Percentiles rank a stretch among this genome's conserved stretches.
Conservation (phyloP, 2,329 filamentous ascomycete genomes). For the Ophiostoma angusticollis region DNA sequence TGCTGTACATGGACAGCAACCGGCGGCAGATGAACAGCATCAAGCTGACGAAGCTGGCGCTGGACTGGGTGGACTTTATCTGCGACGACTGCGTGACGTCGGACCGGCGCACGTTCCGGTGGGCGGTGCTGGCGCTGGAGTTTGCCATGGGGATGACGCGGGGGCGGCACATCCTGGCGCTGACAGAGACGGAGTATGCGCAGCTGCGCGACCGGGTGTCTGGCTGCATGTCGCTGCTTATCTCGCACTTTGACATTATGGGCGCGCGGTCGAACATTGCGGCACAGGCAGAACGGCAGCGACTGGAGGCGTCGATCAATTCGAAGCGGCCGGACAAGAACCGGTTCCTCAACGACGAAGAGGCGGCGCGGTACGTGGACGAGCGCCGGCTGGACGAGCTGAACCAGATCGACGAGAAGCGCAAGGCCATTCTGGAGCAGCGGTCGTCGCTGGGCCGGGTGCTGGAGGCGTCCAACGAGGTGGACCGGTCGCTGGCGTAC, state of each 20-base stretch:
- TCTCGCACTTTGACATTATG: constrained; percentile 99
- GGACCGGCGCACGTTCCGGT: constrained; percentile 91
- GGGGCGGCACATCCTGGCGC: constrained; percentile 81
- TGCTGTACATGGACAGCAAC: constrained; percentile 92
- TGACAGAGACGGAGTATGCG: constrained; percentile 79
- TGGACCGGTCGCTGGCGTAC: constrained; percentile 86
- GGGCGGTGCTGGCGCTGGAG: constrained; percentile 89
- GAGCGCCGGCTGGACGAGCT: constrained; percentile 65
- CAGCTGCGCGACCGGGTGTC: constrained; percentile 77
- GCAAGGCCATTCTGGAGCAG: constrained; percentile 71
- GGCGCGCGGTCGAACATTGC: constrained; percentile 86
- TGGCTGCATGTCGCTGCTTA: constrained; percentile 92
- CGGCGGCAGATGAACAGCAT: constrained; percentile 93
- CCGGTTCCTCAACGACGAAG: constrained; percentile 62
- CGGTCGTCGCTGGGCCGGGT: constrained; percentile 81
- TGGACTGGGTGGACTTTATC: constrained; percentile 97
- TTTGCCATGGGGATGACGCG: constrained; percentile 97
- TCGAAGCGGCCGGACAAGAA: constrained; percentile 67
- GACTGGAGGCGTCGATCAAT: constrained; percentile 70
- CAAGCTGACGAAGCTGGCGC: constrained; percentile 79
- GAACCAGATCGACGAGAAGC: constrained; percentile 60
- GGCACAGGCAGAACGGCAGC: constrained; percentile 84
- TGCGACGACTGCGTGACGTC: constrained; percentile 92
- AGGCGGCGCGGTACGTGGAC: constrained; percentile 62
- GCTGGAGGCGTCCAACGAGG: constrained; percentile 87